Conservation (phyloP, 2,329 filamentous ascomycete species). For the Clonostachys solani region DNA sequence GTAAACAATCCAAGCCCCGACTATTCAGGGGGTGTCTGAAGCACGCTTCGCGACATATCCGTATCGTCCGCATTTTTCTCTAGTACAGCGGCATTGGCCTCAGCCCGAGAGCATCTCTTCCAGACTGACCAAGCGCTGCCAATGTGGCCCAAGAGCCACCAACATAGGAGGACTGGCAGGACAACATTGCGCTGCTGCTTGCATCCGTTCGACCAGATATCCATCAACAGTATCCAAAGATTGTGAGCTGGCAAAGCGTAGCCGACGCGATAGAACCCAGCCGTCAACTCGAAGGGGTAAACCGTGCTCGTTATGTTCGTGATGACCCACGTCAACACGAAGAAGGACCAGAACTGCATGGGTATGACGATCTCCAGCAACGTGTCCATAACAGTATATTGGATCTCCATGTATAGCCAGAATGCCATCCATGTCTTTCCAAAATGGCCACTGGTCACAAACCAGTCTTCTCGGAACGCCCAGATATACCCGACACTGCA, state of each 20-base stretch:
- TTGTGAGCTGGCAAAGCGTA: slow-evolving; percentile 28
- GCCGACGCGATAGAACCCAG: slow-evolving; percentile 32
- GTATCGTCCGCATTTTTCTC: no score
- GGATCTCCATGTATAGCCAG: slow-evolving; percentile 34
- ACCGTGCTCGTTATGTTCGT: slow-evolving; percentile 29
- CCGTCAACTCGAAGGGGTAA: slow-evolving; percentile 27
- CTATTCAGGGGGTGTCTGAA: no score
- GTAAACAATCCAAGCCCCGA: no score
- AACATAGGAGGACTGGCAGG: slow-evolving; percentile 35
- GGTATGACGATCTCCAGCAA: slow-evolving; percentile 17
- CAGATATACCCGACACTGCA: slow-evolving; percentile 33
- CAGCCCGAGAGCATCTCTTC: slow-evolving; percentile 6
- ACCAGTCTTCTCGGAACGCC: slow-evolving; percentile 37
- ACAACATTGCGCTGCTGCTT: slow-evolving; percentile 28
- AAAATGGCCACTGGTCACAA: slow-evolving; percentile 21
- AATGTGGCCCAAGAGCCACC: slow-evolving; percentile 22
- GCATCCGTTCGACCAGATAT: slow-evolving; percentile 36
- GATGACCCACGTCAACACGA: slow-evolving; percentile 35
- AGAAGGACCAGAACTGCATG: slow-evolving; percentile 30
- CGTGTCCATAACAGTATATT: slow-evolving; percentile 36
- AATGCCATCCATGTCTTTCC: slow-evolving; percentile 18
- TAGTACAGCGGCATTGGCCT: no score
- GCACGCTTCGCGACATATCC: no score
- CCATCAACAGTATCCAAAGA: slow-evolving; percentile 25
- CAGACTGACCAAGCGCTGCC: slow-evolving; percentile 12